These are phyloP conservation scores for Nannizziopsis barbatae DNA, from an alignment of 2,329 filamentous ascomycete genomes.

Conservation along the genomic window DNA sequence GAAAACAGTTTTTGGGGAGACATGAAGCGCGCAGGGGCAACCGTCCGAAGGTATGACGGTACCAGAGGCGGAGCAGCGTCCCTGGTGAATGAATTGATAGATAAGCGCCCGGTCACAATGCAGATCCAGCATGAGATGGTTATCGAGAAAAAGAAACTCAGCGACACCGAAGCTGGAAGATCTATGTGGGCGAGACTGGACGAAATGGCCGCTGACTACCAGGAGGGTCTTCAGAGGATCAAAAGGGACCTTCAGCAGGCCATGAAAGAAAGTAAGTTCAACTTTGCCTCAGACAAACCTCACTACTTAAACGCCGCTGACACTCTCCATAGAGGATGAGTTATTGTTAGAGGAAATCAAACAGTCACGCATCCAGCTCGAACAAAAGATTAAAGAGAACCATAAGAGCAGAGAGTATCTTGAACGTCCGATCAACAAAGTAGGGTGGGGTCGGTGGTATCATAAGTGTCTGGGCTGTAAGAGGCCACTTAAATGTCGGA, in stretches of 20 bases:
- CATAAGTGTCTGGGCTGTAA: not conserved
- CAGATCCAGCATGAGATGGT: conserved; percentile 6
- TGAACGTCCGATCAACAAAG: not conserved
- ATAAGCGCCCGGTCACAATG: not conserved
- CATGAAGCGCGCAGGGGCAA: not conserved
- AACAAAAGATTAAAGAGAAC: not conserved
- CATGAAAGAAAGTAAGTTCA: not conserved
- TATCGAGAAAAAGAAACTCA: not conserved
- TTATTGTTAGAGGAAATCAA: not conserved
- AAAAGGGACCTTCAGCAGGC: not conserved
- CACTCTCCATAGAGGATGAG: not conserved
- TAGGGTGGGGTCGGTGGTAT: not conserved
- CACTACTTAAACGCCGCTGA: not conserved
- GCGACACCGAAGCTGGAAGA: not conserved
- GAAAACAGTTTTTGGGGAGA: not conserved
- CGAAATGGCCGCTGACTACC: not conserved
- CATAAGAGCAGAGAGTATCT: not conserved
- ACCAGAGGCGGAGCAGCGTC: not conserved
- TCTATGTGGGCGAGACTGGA: not conserved
- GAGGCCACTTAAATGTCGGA: not conserved
- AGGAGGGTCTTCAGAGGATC: not conserved
- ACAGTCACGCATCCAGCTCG: not conserved
- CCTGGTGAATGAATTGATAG: not conserved
- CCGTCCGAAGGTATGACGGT: not conserved
- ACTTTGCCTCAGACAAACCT: not conserved